These are phyloP conservation scores for Solanum stenotomum DNA, from an alignment of 257 asterid genomes.

Conservation along the genomic window DNA sequence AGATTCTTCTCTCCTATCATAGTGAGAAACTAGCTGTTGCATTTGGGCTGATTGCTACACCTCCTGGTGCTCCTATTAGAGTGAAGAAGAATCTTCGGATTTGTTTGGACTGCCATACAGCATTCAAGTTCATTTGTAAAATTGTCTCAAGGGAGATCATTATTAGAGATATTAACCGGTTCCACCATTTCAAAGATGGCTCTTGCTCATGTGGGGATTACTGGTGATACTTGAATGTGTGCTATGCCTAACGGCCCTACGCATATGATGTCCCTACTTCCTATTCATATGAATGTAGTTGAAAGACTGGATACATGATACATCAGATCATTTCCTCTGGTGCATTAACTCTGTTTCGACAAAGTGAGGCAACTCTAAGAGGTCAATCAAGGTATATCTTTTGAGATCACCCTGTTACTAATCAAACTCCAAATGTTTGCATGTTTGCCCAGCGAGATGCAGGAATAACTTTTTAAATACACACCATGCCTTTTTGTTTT, in stretches of 20 bases:
- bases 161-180: neutral
- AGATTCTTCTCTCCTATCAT: neutral
- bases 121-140: neutral
- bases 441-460: neutral
- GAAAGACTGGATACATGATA: neutral
- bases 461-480: neutral
- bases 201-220: neutral
- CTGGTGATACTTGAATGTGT: neutral
- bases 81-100: neutral
- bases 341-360: conserved; percentile 75
- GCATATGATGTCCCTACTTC: neutral
- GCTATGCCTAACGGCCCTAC: neutral
- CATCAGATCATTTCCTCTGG: conserved; percentile 43
- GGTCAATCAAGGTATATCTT: conserved; percentile 79
- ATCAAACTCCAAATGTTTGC: neutral
- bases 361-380: conserved; percentile 90
- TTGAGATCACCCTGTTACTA: neutral
- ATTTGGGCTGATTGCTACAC: neutral
- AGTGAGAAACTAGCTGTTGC: neutral
- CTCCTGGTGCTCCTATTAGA: neutral
- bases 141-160: neutral
- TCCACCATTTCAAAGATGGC: neutral
- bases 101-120: neutral
- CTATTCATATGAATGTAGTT: neutral
- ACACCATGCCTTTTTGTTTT: neutral